These are phyloP conservation scores for Pyricularia grisea DNA, from an alignment of 2,329 filamentous ascomycete species.

Conservation along the genomic window DNA sequence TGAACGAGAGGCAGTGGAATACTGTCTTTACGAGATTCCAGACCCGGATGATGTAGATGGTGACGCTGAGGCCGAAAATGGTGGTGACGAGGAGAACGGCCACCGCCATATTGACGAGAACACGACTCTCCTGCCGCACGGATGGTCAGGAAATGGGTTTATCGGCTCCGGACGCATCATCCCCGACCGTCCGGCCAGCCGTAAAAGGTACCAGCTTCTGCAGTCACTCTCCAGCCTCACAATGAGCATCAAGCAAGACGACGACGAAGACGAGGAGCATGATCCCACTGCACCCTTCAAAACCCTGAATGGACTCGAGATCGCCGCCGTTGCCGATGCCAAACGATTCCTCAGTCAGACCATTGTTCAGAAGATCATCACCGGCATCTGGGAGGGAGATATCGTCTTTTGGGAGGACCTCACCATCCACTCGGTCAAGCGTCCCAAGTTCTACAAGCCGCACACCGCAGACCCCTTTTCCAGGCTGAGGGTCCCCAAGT, in stretches of 20 bases:
- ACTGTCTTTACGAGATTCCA: slow-evolving; percentile 64
- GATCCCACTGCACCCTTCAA: slow-evolving; percentile 65
- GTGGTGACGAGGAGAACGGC: slow-evolving; percentile 29
- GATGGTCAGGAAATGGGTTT: slow-evolving; percentile 14
- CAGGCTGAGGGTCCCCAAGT: slow-evolving; percentile 43
- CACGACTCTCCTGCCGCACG: slow-evolving; percentile 32
- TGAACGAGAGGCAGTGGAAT: slow-evolving; percentile 65
- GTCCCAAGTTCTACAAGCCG: slow-evolving; percentile 65
- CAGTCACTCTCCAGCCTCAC: slow-evolving; percentile 48
- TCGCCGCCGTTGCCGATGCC: slow-evolving; percentile 70
- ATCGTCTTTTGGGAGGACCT: slow-evolving; percentile 81
- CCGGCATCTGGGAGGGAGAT: slow-evolving; percentile 77
- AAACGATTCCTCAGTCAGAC: slow-evolving; percentile 79
- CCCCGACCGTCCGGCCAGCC: slow-evolving; percentile 25
- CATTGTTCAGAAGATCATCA: slow-evolving; percentile 73
- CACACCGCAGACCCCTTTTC: slow-evolving; percentile 61
- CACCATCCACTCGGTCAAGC: slow-evolving; percentile 64
- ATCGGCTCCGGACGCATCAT: slow-evolving; percentile 14
- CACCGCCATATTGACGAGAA: slow-evolving; percentile 26
- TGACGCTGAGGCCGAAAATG: slow-evolving; percentile 11
- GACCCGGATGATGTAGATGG: slow-evolving; percentile 13
- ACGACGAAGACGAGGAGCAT: slow-evolving; percentile 37
- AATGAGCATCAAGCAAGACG: slow-evolving; percentile 32
- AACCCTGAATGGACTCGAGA: slow-evolving; percentile 77
- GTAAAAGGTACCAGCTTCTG: slow-evolving; percentile 38